These are phyloP conservation scores for Sporothrix brunneoviolacea DNA, from an alignment of 2,329 filamentous ascomycete genomes.

Conservation along the genomic window DNA sequence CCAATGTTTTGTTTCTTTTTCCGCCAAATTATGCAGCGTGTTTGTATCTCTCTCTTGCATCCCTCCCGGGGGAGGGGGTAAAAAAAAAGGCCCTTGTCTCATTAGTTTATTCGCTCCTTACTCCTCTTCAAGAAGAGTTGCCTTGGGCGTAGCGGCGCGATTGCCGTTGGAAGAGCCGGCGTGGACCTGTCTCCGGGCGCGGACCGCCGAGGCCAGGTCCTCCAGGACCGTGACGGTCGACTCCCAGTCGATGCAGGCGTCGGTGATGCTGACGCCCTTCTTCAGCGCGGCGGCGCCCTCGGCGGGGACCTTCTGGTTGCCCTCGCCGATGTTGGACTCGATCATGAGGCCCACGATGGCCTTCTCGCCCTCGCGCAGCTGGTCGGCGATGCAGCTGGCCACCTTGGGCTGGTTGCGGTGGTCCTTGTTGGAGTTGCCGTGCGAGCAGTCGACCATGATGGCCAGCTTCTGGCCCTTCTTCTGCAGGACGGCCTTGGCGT, in stretches of 20 bases:
- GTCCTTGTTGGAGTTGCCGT: slow-evolving; percentile 96
- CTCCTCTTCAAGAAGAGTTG: slow-evolving; percentile 47
- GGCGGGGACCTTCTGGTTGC: slow-evolving; percentile 77
- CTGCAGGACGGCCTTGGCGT: slow-evolving; percentile 65
- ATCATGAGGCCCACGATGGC: slow-evolving; percentile 97
- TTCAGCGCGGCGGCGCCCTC: slow-evolving; percentile 73
- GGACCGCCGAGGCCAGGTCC: slow-evolving; percentile 76
- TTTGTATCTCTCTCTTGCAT: no score
- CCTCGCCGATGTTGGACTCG: slow-evolving; percentile 93
- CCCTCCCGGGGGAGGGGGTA: no score
- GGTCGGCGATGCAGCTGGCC: slow-evolving; percentile 71
- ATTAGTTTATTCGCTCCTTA: slow-evolving; percentile 25
- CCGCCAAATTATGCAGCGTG: not conserved
- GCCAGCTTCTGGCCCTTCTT: slow-evolving; percentile 82
- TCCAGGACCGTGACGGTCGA: slow-evolving; percentile 74
- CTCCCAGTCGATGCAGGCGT: slow-evolving; percentile 95
- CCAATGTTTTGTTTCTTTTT: not conserved
- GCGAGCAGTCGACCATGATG: slow-evolving; percentile 98
- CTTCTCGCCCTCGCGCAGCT: slow-evolving; percentile 79
- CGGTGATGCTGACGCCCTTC: slow-evolving; percentile 90
- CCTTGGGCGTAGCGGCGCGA: slow-evolving; percentile 29
- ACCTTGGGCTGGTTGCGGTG: slow-evolving; percentile 97
- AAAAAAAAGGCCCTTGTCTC: no score
- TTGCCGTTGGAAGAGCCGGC: slow-evolving; percentile 28
- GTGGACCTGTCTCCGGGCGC: slow-evolving; percentile 58